Evolutionary conservation across 495 filamentous ascomycete species (phyloP).

Genomic region (Podospora anserina): DNA sequence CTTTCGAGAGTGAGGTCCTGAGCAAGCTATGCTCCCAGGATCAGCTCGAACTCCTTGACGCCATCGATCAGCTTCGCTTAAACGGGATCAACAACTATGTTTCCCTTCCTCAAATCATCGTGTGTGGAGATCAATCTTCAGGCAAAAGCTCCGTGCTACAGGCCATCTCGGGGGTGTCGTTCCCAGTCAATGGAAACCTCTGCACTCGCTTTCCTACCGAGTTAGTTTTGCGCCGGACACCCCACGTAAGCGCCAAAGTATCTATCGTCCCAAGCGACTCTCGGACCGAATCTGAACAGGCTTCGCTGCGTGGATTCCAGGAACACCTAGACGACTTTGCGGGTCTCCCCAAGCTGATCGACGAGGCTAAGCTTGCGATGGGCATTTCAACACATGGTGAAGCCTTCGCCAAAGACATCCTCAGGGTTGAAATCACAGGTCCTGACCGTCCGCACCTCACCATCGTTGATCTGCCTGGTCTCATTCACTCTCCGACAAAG

Average conservation of each 20-base stretch:
- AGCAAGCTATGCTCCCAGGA: slow-evolving; percentile 39
- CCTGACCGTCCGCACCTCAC: slow-evolving; percentile 63
- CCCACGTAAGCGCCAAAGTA: slow-evolving; percentile 37
- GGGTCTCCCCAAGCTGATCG: slow-evolving; percentile 40
- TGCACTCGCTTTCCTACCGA: slow-evolving; percentile 69
- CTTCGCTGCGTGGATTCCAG: slow-evolving; percentile 26
- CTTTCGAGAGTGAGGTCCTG: slow-evolving; percentile 13
- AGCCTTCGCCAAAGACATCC: slow-evolving; percentile 60
- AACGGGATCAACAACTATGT: slow-evolving; percentile 55
- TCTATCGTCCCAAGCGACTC: slow-evolving; percentile 43
- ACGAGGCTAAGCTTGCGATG: slow-evolving; percentile 52
- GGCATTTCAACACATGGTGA: slow-evolving; percentile 42
- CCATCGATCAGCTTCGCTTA: slow-evolving; percentile 55
- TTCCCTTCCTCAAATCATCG: slow-evolving; percentile 63
- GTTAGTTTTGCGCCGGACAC: slow-evolving; percentile 49
- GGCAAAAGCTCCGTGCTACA: slow-evolving; percentile 74
- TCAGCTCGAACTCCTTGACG: slow-evolving; percentile 50
- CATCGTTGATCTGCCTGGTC: slow-evolving; percentile 66
- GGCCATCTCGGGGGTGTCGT: slow-evolving; percentile 66
- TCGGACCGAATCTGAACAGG: slow-evolving; percentile 24
- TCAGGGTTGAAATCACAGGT: slow-evolving; percentile 66
- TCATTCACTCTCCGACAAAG: slow-evolving; percentile 56
- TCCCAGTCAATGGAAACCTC: slow-evolving; percentile 57
- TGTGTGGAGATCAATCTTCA: slow-evolving; percentile 66
- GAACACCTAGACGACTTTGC: slow-evolving; percentile 35